Evolutionary conservation across 495 filamentous ascomycete species (phyloP).

Genomic region (Penicillium lividum): DNA sequence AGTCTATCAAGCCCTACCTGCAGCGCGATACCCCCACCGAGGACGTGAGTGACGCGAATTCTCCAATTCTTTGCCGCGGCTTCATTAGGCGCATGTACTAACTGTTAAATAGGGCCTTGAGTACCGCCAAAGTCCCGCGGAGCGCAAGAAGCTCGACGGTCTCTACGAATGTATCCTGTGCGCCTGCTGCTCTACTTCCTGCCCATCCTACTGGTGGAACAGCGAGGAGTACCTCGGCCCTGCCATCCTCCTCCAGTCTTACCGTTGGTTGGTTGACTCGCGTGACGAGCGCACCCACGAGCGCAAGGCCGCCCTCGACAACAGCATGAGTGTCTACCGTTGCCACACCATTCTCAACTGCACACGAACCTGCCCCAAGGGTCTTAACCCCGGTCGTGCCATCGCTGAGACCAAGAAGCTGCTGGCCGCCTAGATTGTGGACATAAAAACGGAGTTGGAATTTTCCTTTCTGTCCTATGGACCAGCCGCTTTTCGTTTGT

Average conservation of each 20-base stretch:
- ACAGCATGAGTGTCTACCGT: conserved; percentile 96
- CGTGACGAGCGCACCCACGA: conserved; percentile 85
- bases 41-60: conserved; percentile 58
- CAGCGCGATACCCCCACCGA: conserved; percentile 77
- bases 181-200: conserved; percentile 98
- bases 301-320: conserved; percentile 89
- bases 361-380: conserved; percentile 95
- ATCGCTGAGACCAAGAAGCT: conserved; percentile 99
- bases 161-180: conserved; percentile 99
- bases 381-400: conserved; percentile 88
- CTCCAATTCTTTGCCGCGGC: background rate
- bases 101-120: conserved; percentile 69
- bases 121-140: conserved; percentile 81
- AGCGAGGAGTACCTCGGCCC: conserved; percentile 96
- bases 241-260: conserved; percentile 92
- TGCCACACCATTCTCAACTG: conserved; percentile 99
- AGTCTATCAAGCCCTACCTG: conserved; percentile 98
- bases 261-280: conserved; percentile 92
- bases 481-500: conserved; percentile 27
- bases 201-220: conserved; percentile 99
- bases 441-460: conserved; percentile 40
- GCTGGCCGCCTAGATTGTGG: conserved; percentile 59
- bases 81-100: conserved; percentile 2
- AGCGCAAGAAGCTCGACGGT: conserved; percentile 95
- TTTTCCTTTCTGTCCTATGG: conserved; percentile 35